These are phyloP conservation scores for sorghum (Sorghum bicolor) DNA, from an alignment of 176 grass and related monocot species.

Conservation along the genomic window Sorghum_bicolor_NCBIv3 NC_012878.2:57033001-57033500, in stretches of 20 bases:
- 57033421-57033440: slow-evolving; percentile 85
- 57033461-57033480: slow-evolving; percentile 63
- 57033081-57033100: slow-evolving; percentile 21
- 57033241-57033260: neutral
- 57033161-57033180: slow-evolving; percentile 85
- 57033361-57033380: slow-evolving; percentile 99
- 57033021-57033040: slow-evolving; percentile 84
- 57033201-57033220: slow-evolving; percentile 91
- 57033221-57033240: slow-evolving; percentile 92
- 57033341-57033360: no score
- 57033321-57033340: no score
- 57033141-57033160: slow-evolving; percentile 99
- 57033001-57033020: slow-evolving; percentile 62
- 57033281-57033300: no score
- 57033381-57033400: slow-evolving; percentile 88
- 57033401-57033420: slow-evolving; percentile 96
- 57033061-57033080: slow-evolving; percentile 34
- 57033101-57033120: slow-evolving; percentile 48
- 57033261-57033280: no score
- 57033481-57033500: slow-evolving; percentile 98
- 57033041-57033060: slow-evolving; percentile 69
- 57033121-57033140: slow-evolving; percentile 91
- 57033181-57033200: slow-evolving; percentile 96
- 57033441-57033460: slow-evolving; percentile 69
- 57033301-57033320: no score